Conservation (phyloP, 2,329 filamentous ascomycete species). For the Penicillium digitatum region DNA sequence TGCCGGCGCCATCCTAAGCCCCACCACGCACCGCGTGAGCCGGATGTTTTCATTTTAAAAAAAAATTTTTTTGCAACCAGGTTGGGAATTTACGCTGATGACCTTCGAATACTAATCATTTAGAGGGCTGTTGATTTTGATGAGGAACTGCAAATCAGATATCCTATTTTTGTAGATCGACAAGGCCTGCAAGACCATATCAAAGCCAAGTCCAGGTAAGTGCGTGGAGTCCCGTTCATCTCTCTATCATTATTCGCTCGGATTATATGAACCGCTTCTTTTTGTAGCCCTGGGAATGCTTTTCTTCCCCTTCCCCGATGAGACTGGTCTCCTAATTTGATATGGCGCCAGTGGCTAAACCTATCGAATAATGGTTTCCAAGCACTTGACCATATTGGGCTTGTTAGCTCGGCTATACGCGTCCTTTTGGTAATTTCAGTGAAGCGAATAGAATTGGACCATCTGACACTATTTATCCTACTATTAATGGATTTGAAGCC, state of each 20-base stretch:
- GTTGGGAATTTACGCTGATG: background rate
- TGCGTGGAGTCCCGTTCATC: slow-evolving; percentile 8
- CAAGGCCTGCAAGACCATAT: background rate
- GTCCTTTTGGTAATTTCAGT: slow-evolving; percentile 14
- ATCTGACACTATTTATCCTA: slow-evolving; percentile 13
- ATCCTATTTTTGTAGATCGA: background rate
- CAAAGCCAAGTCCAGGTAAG: slow-evolving; percentile 11
- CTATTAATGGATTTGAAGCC: slow-evolving; percentile 11
- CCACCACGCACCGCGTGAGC: slow-evolving; percentile 21
- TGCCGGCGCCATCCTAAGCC: slow-evolving; percentile 19
- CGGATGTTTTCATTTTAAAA: slow-evolving; percentile 1
- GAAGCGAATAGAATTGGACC: slow-evolving; percentile 11
- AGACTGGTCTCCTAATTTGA: slow-evolving; percentile 16
- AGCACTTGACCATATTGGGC: slow-evolving; percentile 5
- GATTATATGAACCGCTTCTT: slow-evolving; percentile 9
- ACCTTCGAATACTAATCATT: background rate
- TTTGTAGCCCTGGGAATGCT: slow-evolving; percentile 16
- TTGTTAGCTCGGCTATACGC: slow-evolving; percentile 15
- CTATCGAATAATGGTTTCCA: background rate
- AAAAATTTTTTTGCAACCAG: background rate
- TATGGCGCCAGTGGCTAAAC: slow-evolving; percentile 7
- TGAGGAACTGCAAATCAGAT: background rate
- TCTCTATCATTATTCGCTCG: slow-evolving; percentile 2
- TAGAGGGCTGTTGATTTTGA: background rate
- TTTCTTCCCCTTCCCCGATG: too few species aligned